Evolutionary conservation across 768 basidiomycete genomes (phyloP).

Genomic region (Glaciozyma martinii): DNA sequence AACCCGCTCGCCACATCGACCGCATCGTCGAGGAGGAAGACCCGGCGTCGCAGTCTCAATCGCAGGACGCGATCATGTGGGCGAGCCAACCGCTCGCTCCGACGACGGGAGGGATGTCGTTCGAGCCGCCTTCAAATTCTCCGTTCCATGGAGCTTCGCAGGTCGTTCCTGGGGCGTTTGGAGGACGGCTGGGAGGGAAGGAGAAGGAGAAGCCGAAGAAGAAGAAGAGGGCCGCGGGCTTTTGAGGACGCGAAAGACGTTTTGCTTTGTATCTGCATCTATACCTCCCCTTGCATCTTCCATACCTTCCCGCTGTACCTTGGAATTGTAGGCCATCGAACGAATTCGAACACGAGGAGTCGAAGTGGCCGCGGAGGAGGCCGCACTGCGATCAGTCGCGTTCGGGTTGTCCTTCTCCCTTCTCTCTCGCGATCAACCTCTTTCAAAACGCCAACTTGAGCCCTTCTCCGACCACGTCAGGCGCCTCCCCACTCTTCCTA

Average conservation of each 20-base stretch:
- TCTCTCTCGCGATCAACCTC: background rate
- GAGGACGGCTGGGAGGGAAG: conserved; percentile 7
- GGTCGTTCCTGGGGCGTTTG: conserved; percentile 29
- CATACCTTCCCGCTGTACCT: background rate
- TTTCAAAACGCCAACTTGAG: background rate
- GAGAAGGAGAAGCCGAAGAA: conserved; percentile 11
- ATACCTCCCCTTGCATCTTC: background rate
- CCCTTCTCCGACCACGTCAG: background rate
- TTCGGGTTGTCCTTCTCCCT: background rate
- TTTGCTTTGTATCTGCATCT: background rate
- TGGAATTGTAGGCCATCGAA: no score
- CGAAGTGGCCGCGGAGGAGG: no score
- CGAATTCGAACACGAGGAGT: no score
- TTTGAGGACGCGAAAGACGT: conserved; percentile 21
- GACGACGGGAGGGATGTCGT: background rate
- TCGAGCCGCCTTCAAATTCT: background rate
- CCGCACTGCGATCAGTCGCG: no score
- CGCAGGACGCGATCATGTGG: background rate
- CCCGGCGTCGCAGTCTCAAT: background rate
- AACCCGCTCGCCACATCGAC: background rate
- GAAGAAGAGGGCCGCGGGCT: conserved; percentile 19
- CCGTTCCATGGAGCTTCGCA: conserved; percentile 8
- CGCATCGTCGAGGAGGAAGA: background rate
- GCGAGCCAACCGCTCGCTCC: background rate
- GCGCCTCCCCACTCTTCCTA: background rate